A percentile compares a stretch with the other conserved stretches of the same genome.
Evolutionary conservation across 768 basidiomycete species (phyloP).

Genomic region (Boletus vermiculosoides): DNA sequence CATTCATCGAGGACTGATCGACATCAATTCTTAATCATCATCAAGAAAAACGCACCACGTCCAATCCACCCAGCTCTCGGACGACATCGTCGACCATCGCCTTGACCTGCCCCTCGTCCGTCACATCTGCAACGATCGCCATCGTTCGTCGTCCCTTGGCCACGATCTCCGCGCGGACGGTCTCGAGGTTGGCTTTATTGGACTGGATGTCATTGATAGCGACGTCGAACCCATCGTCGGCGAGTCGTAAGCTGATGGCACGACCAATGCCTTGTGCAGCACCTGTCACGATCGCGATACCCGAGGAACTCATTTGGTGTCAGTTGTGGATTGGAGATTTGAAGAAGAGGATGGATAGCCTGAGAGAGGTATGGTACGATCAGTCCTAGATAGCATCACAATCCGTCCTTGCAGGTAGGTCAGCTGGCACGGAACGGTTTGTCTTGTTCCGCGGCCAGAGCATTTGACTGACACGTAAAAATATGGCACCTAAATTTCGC

Average conservation of each 20-base stretch:
- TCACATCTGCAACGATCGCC: constrained; percentile 3
- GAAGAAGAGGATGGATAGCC: neutral
- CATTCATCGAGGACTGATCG: neutral
- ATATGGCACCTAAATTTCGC: too few relatives aligned
- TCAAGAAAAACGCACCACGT: constrained; percentile 12
- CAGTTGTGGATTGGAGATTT: too few relatives aligned
- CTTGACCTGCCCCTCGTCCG: constrained; percentile 4
- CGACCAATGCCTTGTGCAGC: constrained; percentile 48
- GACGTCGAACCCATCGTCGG: constrained; percentile 42
- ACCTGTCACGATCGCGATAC: constrained; percentile 45
- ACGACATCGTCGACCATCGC: constrained; percentile 14
- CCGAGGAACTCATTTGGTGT: neutral
- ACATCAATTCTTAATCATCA: neutral
- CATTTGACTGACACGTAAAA: too few relatives aligned
- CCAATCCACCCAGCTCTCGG: constrained; percentile 12
- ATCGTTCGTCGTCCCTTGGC: neutral
- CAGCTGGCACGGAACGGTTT: too few relatives aligned
- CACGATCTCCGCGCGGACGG: neutral
- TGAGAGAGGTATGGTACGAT: neutral
- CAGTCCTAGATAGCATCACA: too few relatives aligned
- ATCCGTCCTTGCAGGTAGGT: too few relatives aligned
- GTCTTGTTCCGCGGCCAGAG: too few relatives aligned
- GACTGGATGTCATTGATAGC: constrained; percentile 43
- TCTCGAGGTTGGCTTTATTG: constrained; percentile 5
- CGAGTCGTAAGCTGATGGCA: constrained; percentile 46